Conservation (phyloP, 1,139 yeast genomes). For the Suhomyces bolitotheri region DNA sequence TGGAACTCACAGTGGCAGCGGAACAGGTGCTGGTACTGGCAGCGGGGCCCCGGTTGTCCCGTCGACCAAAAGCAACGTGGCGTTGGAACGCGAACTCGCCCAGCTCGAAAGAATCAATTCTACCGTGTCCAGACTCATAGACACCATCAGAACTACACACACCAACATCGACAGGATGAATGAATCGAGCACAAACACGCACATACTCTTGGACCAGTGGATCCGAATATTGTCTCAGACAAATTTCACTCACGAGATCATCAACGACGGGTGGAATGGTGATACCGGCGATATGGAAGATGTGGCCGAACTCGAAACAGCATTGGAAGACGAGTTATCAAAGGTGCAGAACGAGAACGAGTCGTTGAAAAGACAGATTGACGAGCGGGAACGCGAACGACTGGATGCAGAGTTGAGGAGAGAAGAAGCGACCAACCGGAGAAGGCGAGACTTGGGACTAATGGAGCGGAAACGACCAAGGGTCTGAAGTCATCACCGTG, state of each 20-base stretch:
- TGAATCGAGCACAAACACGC: constrained; percentile 36
- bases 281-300: constrained; percentile 23
- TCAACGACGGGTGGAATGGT: constrained; percentile 39
- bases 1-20: constrained; percentile 12
- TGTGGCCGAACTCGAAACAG: constrained; percentile 27
- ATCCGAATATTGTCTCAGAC: constrained; percentile 48
- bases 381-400: constrained; percentile 24
- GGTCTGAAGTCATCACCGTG: not conserved
- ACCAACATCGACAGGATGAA: constrained; percentile 32
- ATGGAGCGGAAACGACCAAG: constrained; percentile 5
- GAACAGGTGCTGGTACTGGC: constrained; percentile 25
- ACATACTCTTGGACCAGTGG: constrained; percentile 46
- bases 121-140: constrained; percentile 31
- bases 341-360: constrained; percentile 31
- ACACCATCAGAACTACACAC: constrained; percentile 30
- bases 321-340: constrained; percentile 27
- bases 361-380: constrained; percentile 28
- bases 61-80: constrained; percentile 3
- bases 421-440: constrained; percentile 20
- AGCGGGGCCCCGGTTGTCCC: not conserved
- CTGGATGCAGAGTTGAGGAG: constrained; percentile 16
- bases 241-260: constrained; percentile 40
- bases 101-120: constrained; percentile 36
- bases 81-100: constrained; percentile 36
- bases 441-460: constrained; percentile 31